Conservation (phyloP, 306 rosid species). For the Senna tora region DNA sequence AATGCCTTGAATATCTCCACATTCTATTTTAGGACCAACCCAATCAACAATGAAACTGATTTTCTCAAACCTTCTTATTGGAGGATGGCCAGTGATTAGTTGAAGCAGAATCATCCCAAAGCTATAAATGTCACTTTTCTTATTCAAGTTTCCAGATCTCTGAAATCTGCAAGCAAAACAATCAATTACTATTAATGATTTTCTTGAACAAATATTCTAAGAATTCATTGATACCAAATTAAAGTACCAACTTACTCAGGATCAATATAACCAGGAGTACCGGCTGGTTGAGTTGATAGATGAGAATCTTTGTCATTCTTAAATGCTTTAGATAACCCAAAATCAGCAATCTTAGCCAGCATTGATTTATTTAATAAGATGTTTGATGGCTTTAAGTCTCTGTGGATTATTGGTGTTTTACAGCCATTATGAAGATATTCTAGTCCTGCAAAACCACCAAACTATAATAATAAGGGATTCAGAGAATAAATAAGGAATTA, state of each 20-base stretch:
- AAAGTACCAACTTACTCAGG: conserved; percentile 36
- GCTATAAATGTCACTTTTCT: conserved; percentile 18
- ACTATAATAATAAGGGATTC: not conserved
- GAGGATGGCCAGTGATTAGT: not conserved
- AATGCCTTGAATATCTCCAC: not conserved
- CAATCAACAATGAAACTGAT: not conserved
- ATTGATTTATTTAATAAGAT: conserved; percentile 39
- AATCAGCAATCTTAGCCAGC: conserved; percentile 50
- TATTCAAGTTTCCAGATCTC: not conserved
- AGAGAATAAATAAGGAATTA: too few relatives aligned
- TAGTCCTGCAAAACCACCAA: conserved; percentile 22
- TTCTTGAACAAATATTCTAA: too few relatives aligned
- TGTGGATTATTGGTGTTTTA: conserved; percentile 34
- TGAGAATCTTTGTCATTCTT: conserved; percentile 14
- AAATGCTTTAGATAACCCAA: conserved; percentile 46
- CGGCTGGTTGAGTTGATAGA: conserved; percentile 23
- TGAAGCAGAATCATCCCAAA: conserved; percentile 11
- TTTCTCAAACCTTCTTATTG: not conserved
- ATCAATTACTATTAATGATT: too few relatives aligned
- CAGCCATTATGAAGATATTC: conserved; percentile 41
- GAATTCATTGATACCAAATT: too few relatives aligned
- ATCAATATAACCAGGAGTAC: conserved; percentile 43
- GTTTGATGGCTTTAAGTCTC: conserved; percentile 51
- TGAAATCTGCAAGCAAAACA: not conserved
- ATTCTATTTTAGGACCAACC: not conserved